Evolutionary conservation across 208 protist species (phyloP).

Genomic region (Leishmania gerbilli): DNA sequence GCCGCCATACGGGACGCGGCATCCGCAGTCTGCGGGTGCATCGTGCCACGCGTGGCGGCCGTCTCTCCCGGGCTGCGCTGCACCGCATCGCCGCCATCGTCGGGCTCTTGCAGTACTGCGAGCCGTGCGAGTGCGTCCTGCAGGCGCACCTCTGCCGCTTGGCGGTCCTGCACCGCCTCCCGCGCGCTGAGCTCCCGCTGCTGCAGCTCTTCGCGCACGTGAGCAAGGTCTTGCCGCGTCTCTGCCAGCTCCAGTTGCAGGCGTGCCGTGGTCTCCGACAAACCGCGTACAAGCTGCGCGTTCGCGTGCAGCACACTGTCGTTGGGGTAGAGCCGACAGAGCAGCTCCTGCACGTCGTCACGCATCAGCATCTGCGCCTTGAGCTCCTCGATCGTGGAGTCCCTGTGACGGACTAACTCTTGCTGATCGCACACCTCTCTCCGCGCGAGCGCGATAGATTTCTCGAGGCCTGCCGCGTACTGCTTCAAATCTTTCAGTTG

Average conservation of each 20-base stretch:
- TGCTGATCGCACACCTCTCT: constrained; percentile 16
- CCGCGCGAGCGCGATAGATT: constrained; percentile 15
- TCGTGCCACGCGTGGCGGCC: not conserved
- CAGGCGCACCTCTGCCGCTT: constrained; percentile 52
- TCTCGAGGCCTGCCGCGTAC: constrained; percentile 22
- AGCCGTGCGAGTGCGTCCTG: constrained; percentile 29
- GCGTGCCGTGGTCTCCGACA: constrained; percentile 11
- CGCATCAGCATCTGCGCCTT: constrained; percentile 41
- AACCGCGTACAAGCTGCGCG: constrained; percentile 20
- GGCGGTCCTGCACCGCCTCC: constrained; percentile 44
- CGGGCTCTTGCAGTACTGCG: constrained; percentile 18
- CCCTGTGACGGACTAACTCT: constrained; percentile 1
- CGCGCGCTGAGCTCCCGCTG: constrained; percentile 22
- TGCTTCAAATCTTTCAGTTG: constrained; percentile 19
- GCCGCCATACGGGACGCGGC: constrained; percentile 7
- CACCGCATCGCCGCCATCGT: not conserved
- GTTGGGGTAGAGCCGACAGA: constrained; percentile 59
- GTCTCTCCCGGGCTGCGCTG: not conserved
- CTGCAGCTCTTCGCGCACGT: constrained; percentile 25
- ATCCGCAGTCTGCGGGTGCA: not conserved
- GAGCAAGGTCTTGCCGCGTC: constrained; percentile 27
- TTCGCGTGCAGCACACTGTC: constrained; percentile 49
- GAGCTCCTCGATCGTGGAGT: constrained; percentile 23
- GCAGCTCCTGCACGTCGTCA: constrained; percentile 49
- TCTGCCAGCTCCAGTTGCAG: constrained; percentile 29